These are phyloP conservation scores for Capsicum baccatum DNA, from an alignment of 257 asterid genomes.

Conservation along the genomic window DNA sequence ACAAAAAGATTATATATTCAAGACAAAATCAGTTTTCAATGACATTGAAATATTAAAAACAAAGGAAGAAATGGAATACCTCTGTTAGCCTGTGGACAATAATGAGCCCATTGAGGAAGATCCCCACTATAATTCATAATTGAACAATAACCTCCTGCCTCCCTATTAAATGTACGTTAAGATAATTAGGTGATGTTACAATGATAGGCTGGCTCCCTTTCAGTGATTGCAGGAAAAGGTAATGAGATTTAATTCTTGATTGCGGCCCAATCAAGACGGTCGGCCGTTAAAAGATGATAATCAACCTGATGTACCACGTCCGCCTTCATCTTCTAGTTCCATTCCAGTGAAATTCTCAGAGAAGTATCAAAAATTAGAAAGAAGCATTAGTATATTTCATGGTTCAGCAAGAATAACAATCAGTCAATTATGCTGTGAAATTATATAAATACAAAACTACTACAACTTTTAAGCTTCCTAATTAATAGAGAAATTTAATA, in stretches of 20 bases:
- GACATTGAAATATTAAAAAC: not conserved
- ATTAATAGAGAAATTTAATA: too few species aligned
- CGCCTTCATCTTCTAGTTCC: conserved; percentile 99
- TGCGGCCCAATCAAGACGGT: conserved; percentile 90
- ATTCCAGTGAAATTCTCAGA: conserved; percentile 91
- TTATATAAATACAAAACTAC: too few species aligned
- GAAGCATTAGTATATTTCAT: too few species aligned
- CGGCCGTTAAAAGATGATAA: conserved; percentile 55
- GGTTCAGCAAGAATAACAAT: too few species aligned
- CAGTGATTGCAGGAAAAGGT: conserved; percentile 83
- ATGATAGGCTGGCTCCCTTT: conserved; percentile 80
- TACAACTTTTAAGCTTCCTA: too few species aligned
- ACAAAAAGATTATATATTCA: not conserved
- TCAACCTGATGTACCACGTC: conserved; percentile 95
- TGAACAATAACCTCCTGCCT: conserved; percentile 97
- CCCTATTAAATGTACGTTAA: conserved; percentile 92
- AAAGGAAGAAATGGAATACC: conserved; percentile 48
- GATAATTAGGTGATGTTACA: conserved; percentile 90
- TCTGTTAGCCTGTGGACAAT: conserved; percentile 86
- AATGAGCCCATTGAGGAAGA: conserved; percentile 96
- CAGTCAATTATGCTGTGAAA: too few species aligned
- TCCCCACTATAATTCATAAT: conserved; percentile 87
- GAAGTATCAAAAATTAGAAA: conserved; percentile 34
- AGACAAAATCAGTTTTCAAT: not conserved
- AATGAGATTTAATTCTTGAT: conserved; percentile 87